Conservation (phyloP, 2,329 filamentous ascomycete genomes). For the Trichoderma hamatum region DNA sequence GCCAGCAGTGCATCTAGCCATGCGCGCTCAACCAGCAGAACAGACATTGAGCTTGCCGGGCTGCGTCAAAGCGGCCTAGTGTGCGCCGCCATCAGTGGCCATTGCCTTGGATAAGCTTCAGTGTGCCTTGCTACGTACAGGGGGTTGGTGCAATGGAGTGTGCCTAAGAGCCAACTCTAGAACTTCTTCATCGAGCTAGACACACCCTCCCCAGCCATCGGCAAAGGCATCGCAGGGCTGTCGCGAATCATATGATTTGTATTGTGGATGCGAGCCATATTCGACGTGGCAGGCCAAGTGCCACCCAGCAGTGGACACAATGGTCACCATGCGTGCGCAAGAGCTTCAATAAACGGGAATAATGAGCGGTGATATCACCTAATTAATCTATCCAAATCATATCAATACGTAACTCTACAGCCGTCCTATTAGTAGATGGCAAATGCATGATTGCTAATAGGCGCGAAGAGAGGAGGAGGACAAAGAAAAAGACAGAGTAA, state of each 20-base stretch:
- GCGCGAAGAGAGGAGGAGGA: background rate
- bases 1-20: conserved; percentile 6
- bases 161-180: background rate
- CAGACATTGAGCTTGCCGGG: background rate
- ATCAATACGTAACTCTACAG: conserved; percentile 11
- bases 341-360: background rate
- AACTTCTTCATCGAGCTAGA: background rate
- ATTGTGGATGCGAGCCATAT: background rate
- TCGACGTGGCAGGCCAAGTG: conserved; percentile 6
- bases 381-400: background rate
- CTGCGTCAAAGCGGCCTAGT: background rate
- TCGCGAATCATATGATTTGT: conserved; percentile 12
- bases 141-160: background rate
- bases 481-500: background rate
- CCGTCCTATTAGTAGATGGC: background rate
- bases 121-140: conserved; percentile 7
- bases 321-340: background rate
- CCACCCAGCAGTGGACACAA: background rate
- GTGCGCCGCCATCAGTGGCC: background rate
- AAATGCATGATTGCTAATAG: background rate
- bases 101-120: background rate
- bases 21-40: background rate
- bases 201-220: conserved; percentile 5
- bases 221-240: conserved; percentile 3
- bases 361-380: background rate